Base-by-base conservation (phyloP, 2,329 filamentous ascomycete genomes). In the Colletotrichum scovillei region DNA sequence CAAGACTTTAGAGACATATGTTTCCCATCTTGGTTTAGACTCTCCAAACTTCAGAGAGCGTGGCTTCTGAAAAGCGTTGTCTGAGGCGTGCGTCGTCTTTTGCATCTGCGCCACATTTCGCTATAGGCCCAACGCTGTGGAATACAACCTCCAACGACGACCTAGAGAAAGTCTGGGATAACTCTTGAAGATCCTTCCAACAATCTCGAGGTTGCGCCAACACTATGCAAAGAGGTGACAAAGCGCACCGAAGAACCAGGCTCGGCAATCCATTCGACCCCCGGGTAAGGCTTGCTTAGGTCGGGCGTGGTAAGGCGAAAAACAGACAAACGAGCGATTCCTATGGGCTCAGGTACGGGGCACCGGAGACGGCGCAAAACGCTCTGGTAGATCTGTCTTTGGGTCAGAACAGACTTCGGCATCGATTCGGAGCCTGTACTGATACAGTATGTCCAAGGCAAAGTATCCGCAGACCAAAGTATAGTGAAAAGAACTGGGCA, bases 321-420 rank as follows among this genome's bases (percentile, higher is more conserved):
- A 42, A 19, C 32, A 35, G 57, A 56, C 49, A 46, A 49, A 49
- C 42, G 42, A 49, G 42, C 30, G 14, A 42, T 42, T 62, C 49
- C 42, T 71, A 67, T 62, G 68, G 63, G 63, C 28, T 28, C 22
- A 63, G 42, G 42, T 71, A 66, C 67, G 67, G 60, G 46, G 26
- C 22, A 16, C 22, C 22, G 22, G 55, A 53, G 35, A 38, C 53
- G 69, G 56, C 55, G 55, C 67, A 63, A 55, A 56, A 56, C 30
- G 56, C 30, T 69, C 53, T 53, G 67, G 59, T 35, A 59, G 55
- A 66, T 60, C 68, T 22, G 56, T 67, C 42, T 70, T 42, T 46
- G 56, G 68, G 55, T n/a, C 16, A n/a, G 38, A 53, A 65, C 55
- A 67, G 67, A 70, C 55, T 70, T 59, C 63, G 35, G 62, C 38